Evolutionary conservation across 2,329 filamentous ascomycete genomes (phyloP).

Genomic region (Ceratocystis colombiana): DNA sequence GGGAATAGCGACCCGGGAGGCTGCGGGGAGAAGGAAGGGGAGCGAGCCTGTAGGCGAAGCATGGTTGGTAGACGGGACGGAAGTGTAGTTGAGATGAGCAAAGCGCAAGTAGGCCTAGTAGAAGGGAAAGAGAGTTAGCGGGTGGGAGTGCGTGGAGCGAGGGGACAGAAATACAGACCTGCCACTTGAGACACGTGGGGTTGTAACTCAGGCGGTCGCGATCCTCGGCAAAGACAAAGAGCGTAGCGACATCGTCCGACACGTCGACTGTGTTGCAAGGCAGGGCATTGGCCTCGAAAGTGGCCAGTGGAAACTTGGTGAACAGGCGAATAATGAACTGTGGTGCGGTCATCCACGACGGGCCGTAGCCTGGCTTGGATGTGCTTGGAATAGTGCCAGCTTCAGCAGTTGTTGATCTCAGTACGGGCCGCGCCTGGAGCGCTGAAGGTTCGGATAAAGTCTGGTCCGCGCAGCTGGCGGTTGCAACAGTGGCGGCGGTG

Average conservation of each 20-base stretch:
- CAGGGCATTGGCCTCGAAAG: constrained; percentile 64
- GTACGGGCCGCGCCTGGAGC: not conserved
- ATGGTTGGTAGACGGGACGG: constrained; percentile 75
- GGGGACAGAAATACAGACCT: constrained; percentile 47
- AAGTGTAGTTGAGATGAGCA: constrained; percentile 54
- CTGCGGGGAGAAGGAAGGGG: constrained; percentile 65
- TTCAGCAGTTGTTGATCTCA: not conserved
- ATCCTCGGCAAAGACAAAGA: constrained; percentile 68
- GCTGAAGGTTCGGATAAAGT: not conserved
- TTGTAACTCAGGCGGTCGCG: constrained; percentile 70
- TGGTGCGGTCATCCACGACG: constrained; percentile 50
- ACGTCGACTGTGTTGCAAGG: constrained; percentile 47
- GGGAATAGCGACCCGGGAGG: constrained; percentile 28
- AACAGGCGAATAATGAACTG: constrained; percentile 72
- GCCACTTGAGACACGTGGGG: constrained; percentile 90
- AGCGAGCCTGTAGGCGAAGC: constrained; percentile 81
- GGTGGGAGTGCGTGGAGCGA: constrained; percentile 15
- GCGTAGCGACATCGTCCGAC: constrained; percentile 39
- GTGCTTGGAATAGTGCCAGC: not conserved
- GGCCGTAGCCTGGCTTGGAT: not conserved
- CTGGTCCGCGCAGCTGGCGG: no score
- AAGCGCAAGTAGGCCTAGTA: constrained; percentile 72
- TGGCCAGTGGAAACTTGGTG: constrained; percentile 67
- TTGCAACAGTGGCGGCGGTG: not conserved
- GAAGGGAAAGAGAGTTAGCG: constrained; percentile 10